Evolutionary conservation across 2,329 filamentous ascomycete species (phyloP).

Genomic region (Beauveria australis): DNA sequence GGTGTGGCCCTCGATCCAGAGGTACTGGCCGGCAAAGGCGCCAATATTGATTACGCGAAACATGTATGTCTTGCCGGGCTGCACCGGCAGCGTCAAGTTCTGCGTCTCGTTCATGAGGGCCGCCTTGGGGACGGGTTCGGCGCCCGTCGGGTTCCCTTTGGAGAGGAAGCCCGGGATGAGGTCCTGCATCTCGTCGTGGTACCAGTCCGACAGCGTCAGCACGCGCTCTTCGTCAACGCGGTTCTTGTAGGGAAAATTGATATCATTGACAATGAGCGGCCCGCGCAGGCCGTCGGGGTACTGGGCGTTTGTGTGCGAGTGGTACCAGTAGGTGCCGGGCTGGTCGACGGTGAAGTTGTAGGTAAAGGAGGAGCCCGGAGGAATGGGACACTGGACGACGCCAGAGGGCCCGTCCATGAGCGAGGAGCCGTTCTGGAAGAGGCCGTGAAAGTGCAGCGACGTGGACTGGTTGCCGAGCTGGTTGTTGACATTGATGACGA

Average conservation of each 20-base stretch:
- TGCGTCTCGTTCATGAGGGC: slow-evolving; percentile 65
- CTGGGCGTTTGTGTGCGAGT: slow-evolving; percentile 58
- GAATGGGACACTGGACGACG: slow-evolving; percentile 60
- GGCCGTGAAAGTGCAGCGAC: slow-evolving; percentile 61
- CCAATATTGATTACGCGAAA: slow-evolving; percentile 66
- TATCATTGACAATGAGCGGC: slow-evolving; percentile 57
- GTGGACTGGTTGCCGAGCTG: slow-evolving; percentile 54
- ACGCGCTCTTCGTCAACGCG: slow-evolving; percentile 56
- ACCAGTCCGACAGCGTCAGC: slow-evolving; percentile 62
- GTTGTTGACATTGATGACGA: slow-evolving; percentile 53
- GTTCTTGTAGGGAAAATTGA: slow-evolving; percentile 45
- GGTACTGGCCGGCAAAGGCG: slow-evolving; percentile 59
- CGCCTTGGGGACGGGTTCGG: slow-evolving; percentile 59
- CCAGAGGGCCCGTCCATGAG: slow-evolving; percentile 64
- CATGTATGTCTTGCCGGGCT: slow-evolving; percentile 63
- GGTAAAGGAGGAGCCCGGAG: slow-evolving; percentile 54
- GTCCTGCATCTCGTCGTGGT: slow-evolving; percentile 49
- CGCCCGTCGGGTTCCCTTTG: slow-evolving; percentile 47
- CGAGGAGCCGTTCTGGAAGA: slow-evolving; percentile 58
- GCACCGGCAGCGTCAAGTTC: slow-evolving; percentile 48
- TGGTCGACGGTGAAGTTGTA: slow-evolving; percentile 62
- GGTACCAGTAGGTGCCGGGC: slow-evolving; percentile 74
- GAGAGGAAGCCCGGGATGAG: slow-evolving; percentile 41
- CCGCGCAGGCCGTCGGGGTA: slow-evolving; percentile 64
- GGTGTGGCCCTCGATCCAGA: slow-evolving; percentile 60